Evolutionary conservation across 768 basidiomycete genomes (phyloP).

Genomic region (Floccularia luteovirens): DNA sequence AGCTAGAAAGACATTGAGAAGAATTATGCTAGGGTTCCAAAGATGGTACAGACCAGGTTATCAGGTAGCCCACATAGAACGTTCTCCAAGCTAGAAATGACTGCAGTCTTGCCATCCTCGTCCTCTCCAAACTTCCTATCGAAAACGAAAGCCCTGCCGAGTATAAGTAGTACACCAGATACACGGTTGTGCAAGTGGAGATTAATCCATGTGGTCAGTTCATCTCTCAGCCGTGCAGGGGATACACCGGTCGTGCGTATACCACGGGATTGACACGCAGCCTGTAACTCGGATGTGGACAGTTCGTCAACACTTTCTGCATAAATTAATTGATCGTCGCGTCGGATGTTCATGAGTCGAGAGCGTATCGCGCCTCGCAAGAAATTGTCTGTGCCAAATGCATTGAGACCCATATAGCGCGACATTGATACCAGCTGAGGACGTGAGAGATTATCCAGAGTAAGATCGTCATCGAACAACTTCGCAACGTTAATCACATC

Average conservation of each 20-base stretch:
- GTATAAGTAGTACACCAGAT: conserved; percentile 87
- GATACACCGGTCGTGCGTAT: conserved; percentile 85
- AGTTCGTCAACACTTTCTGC: conserved; percentile 86
- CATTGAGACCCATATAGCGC: conserved; percentile 96
- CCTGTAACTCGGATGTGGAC: conserved; percentile 86
- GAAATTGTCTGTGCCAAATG: conserved; percentile 98
- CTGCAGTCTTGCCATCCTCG: conserved; percentile 76
- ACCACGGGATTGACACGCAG: conserved; percentile 90
- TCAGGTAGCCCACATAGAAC: conserved; percentile 92
- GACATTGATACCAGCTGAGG: conserved; percentile 99
- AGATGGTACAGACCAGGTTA: conserved; percentile 64
- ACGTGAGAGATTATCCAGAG: conserved; percentile 94
- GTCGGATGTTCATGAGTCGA: conserved; percentile 72
- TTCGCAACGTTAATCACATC: conserved; percentile 95
- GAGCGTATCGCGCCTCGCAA: conserved; percentile 86
- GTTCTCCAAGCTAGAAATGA: conserved; percentile 78
- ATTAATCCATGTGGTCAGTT: conserved; percentile 88
- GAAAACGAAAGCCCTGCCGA: conserved; percentile 94
- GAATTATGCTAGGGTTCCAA: not conserved
- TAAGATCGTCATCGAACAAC: conserved; percentile 95
- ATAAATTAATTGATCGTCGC: conserved; percentile 91
- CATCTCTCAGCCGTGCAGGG: conserved; percentile 82
- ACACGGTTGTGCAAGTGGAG: conserved; percentile 87
- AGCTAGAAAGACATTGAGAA: conserved; percentile 40
- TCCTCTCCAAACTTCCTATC: conserved; percentile 67